Evolutionary conservation across 805 yeast species (phyloP).

Genomic region (Danielia oregonensis): DNA sequence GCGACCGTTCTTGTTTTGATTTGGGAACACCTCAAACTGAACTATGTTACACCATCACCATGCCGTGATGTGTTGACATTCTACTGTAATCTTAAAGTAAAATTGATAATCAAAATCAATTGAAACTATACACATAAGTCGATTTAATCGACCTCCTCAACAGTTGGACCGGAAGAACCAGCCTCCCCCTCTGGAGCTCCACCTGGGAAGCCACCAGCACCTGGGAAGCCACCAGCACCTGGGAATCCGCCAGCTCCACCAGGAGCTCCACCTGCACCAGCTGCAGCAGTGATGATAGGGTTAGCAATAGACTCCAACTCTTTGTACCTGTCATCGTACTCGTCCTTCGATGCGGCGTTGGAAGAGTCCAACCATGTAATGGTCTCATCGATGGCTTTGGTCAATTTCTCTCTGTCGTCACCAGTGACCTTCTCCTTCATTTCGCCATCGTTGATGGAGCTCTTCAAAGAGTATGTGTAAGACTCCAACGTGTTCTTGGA

Average conservation of each 20-base stretch:
- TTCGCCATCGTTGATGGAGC: slow-evolving; percentile 45
- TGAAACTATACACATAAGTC: too few species aligned
- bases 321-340: slow-evolving; percentile 37
- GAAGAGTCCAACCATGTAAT: slow-evolving; percentile 35
- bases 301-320: slow-evolving; percentile 39
- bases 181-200: slow-evolving; percentile 23
- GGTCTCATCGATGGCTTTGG: slow-evolving; percentile 10
- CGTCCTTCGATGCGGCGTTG: slow-evolving; percentile 39
- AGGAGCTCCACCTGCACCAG: slow-evolving; percentile 23
- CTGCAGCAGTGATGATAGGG: slow-evolving; percentile 34
- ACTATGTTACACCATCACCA: too few species aligned
- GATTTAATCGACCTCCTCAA: slow-evolving; percentile 14
- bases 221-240: slow-evolving; percentile 3
- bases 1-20: slow-evolving; percentile 10
- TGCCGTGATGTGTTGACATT: too few species aligned
- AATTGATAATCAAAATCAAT: too few species aligned
- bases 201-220: slow-evolving; percentile 17
- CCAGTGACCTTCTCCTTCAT: slow-evolving; percentile 22
- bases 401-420: slow-evolving; percentile 9
- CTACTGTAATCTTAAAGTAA: too few species aligned
- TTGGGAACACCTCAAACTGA: not conserved
- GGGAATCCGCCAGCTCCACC: slow-evolving; percentile 23
- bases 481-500: slow-evolving; percentile 86
- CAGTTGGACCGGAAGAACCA: slow-evolving; percentile 10
- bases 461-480: slow-evolving; percentile 79